Conservation (phyloP, 305 asterid species). For the Fraxinus greggii region DNA sequence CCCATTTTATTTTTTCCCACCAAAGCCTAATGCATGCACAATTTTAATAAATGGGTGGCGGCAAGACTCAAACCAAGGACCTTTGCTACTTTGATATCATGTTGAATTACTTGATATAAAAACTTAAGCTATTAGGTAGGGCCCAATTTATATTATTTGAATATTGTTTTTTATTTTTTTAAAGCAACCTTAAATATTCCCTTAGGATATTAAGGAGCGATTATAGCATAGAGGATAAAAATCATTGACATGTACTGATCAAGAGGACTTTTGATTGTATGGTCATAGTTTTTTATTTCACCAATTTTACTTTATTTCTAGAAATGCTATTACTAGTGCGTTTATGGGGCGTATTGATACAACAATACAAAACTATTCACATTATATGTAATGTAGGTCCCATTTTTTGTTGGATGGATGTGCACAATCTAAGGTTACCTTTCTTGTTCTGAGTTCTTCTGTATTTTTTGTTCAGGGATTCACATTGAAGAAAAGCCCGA, state of each 20-base stretch:
- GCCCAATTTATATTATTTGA: not conserved
- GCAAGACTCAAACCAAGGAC: not conserved
- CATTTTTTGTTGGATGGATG: not conserved
- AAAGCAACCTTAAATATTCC: not conserved
- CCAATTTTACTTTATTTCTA: not conserved
- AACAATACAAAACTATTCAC: not conserved
- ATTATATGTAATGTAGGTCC: not conserved
- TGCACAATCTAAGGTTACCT: not conserved
- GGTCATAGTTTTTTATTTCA: not conserved
- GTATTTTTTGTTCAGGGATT: not conserved
- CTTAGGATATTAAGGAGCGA: not conserved
- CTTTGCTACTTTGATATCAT: not conserved
- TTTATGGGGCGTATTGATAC: not conserved
- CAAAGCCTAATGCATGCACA: not conserved
- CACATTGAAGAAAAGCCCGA: not conserved
- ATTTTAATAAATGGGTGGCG: not conserved
- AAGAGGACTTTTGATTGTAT: not conserved
- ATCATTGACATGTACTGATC: not conserved
- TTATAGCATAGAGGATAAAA: not conserved
- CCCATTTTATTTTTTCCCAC: not conserved
- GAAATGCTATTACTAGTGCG: not conserved
- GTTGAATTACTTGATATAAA: not conserved
- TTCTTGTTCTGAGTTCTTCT: not conserved
- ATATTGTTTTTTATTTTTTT: no score
- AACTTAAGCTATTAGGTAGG: not conserved